phyloP scores from a whole-genome alignment of 441 rosid species.

The Erysimum pusillum region DNA sequence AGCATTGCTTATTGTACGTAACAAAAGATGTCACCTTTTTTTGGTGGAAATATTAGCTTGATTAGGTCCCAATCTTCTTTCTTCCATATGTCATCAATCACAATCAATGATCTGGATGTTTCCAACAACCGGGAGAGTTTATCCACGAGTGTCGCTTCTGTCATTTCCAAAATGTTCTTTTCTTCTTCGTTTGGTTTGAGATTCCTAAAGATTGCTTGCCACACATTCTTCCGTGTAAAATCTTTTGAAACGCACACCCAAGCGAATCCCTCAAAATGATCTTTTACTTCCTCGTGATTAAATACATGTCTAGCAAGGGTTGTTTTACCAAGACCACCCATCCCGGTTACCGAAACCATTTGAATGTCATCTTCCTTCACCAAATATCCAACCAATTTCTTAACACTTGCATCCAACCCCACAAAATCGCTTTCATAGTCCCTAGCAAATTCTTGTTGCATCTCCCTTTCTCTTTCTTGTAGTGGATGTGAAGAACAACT shows the following conservation, averaged over 20 bases:
- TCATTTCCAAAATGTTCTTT: neutral
- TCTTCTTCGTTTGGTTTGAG: constrained; percentile 9
- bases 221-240: constrained; percentile 22
- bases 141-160: neutral
- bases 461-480: neutral
- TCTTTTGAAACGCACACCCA: constrained; percentile 49
- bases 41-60: constrained; percentile 20
- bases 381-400: constrained; percentile 28
- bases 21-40: neutral
- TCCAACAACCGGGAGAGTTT: constrained; percentile 11
- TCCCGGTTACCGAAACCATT: constrained; percentile 43
- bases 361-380: constrained; percentile 19
- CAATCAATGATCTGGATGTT: constrained; percentile 34
- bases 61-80: constrained; percentile 33
- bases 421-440: constrained; percentile 34
- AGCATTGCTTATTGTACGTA: neutral
- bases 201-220: constrained; percentile 33
- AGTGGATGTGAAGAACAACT: neutral
- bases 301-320: constrained; percentile 48
- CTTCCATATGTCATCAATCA: constrained; percentile 46
- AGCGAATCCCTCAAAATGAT: constrained; percentile 34
- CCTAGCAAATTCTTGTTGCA: constrained; percentile 19
- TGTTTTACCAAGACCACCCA: constrained; percentile 53
- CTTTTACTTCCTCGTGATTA: constrained; percentile 24
- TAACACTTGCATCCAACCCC: constrained; percentile 38